Percentiles rank a stretch among this genome's conserved stretches.
Evolutionary conservation across 2,329 filamentous ascomycete species (phyloP).

Genomic region (Xylaria sp.): DNA sequence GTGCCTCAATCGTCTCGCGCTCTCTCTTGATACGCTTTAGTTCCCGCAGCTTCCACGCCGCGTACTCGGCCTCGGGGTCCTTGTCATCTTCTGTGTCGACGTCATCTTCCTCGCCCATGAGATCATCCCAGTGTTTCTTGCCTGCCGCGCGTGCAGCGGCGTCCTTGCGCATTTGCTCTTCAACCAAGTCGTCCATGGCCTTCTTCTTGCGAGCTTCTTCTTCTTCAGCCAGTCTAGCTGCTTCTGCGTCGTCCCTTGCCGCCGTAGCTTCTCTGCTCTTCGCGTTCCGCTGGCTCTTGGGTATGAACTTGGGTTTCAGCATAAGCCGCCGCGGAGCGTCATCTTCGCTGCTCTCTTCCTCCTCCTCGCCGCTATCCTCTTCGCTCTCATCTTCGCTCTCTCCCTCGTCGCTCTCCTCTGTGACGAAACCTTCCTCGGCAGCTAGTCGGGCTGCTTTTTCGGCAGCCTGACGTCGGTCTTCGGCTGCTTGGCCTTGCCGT

Average conservation of each 20-base stretch:
- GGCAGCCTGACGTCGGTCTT: constrained; percentile 60
- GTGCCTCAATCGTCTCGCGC: constrained; percentile 82
- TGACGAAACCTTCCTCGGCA: constrained; percentile 72
- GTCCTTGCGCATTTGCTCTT: constrained; percentile 88
- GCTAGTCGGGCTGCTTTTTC: constrained; percentile 63
- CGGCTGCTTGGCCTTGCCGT: constrained; percentile 59
- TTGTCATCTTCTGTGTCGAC: constrained; percentile 90
- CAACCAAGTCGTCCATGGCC: constrained; percentile 81
- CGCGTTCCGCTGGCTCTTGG: constrained; percentile 64
- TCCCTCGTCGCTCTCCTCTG: constrained; percentile 59
- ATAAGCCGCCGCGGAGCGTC: constrained; percentile 69
- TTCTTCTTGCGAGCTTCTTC: constrained; percentile 71
- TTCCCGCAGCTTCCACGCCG: constrained; percentile 94
- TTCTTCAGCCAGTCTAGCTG: constrained; percentile 46
- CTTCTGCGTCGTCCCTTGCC: constrained; percentile 38
- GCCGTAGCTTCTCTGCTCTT: constrained; percentile 30
- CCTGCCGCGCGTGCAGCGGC: constrained; percentile 78
- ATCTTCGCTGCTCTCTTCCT: constrained; percentile 63
- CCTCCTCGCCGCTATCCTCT: constrained; percentile 53
- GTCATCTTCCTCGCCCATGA: constrained; percentile 74
- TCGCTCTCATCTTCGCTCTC: constrained; percentile 49
- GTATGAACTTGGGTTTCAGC: constrained; percentile 72
- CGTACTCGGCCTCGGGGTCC: constrained; percentile 87
- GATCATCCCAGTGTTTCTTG: constrained; percentile 88
- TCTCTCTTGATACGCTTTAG: constrained; percentile 88